Evolutionary conservation across 495 filamentous ascomycete species (phyloP).

Genomic region (Aspergillus nanangensis): DNA sequence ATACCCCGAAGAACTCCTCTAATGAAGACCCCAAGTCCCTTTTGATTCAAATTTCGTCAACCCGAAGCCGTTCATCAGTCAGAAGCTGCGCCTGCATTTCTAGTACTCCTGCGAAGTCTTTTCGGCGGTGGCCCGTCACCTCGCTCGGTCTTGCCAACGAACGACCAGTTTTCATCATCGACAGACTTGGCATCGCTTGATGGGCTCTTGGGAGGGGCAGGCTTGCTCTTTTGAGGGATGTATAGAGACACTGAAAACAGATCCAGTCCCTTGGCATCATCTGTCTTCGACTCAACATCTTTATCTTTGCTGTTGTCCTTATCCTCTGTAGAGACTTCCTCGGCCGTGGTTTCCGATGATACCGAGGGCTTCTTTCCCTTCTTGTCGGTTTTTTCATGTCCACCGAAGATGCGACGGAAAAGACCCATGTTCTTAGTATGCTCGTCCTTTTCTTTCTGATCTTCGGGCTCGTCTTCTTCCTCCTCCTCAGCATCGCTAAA

Average conservation of each 20-base stretch:
- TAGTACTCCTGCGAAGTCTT: constrained; percentile 28
- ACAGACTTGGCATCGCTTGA: not conserved
- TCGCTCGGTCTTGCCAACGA: constrained; percentile 14
- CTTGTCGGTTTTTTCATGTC: constrained; percentile 7
- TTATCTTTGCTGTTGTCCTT: constrained; percentile 3
- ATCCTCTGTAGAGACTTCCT: constrained; percentile 4
- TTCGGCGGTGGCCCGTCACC: constrained; percentile 35
- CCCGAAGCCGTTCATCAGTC: too few species aligned
- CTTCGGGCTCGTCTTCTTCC: constrained; percentile 15
- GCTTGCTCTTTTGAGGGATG: constrained; percentile 20
- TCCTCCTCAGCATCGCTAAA: constrained; percentile 65
- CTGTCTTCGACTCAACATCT: constrained; percentile 1
- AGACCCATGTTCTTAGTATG: constrained; percentile 18
- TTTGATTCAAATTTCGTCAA: too few species aligned
- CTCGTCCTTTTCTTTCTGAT: constrained; percentile 11
- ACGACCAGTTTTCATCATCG: constrained; percentile 19
- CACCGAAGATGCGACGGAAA: constrained; percentile 26
- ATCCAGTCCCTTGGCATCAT: constrained; percentile 13
- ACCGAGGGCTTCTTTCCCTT: constrained; percentile 13
- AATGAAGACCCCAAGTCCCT: too few species aligned
- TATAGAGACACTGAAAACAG: constrained; percentile 36
- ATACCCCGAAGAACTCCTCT: too few species aligned
- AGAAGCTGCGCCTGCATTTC: constrained; percentile 9
- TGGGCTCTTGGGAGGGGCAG: not conserved
- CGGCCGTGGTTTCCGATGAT: not conserved